Evolutionary conservation across 306 rosid species (phyloP).

Genomic region (Leucaena leucocephala): DNA sequence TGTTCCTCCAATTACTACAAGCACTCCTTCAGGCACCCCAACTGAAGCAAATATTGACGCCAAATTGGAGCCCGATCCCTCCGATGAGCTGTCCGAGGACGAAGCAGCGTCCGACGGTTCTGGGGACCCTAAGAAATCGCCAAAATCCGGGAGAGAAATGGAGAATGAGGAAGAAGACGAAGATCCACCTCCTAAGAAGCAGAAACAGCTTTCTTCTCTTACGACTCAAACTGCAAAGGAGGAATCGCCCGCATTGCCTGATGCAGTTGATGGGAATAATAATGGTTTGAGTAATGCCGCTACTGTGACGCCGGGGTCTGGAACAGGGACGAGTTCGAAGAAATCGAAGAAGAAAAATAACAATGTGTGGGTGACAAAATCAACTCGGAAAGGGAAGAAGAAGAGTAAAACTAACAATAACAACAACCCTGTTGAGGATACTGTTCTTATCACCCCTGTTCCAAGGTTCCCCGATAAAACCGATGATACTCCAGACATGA

Average conservation of each 20-base stretch:
- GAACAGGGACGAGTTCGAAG: slow-evolving; percentile 55
- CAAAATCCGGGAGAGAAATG: slow-evolving; percentile 46
- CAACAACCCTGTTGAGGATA: slow-evolving; percentile 64
- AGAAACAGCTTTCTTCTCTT: slow-evolving; percentile 75
- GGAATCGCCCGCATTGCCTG: slow-evolving; percentile 43
- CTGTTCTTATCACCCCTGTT: slow-evolving; percentile 82
- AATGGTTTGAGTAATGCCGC: slow-evolving; percentile 33
- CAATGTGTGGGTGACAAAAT: slow-evolving; percentile 91
- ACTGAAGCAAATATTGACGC: slow-evolving; percentile 51
- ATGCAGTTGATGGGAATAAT: slow-evolving; percentile 22
- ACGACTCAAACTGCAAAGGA: slow-evolving; percentile 38
- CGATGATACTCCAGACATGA: slow-evolving; percentile 78
- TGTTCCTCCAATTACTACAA: slow-evolving; percentile 33
- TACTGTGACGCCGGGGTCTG: background rate
- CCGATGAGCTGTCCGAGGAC: slow-evolving; percentile 69
- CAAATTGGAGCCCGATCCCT: slow-evolving; percentile 64
- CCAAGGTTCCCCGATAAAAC: slow-evolving; percentile 84
- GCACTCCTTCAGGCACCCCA: slow-evolving; percentile 48
- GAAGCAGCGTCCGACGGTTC: slow-evolving; percentile 59
- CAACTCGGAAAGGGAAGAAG: slow-evolving; percentile 88
- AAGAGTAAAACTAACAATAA: slow-evolving; percentile 63
- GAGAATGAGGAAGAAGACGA: slow-evolving; percentile 69
- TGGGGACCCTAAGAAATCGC: slow-evolving; percentile 44
- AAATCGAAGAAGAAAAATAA: slow-evolving; percentile 90
- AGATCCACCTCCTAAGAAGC: slow-evolving; percentile 84